phyloP scores from a whole-genome alignment of 257 asterid genomes.

The Verbena officinalis region DNA sequence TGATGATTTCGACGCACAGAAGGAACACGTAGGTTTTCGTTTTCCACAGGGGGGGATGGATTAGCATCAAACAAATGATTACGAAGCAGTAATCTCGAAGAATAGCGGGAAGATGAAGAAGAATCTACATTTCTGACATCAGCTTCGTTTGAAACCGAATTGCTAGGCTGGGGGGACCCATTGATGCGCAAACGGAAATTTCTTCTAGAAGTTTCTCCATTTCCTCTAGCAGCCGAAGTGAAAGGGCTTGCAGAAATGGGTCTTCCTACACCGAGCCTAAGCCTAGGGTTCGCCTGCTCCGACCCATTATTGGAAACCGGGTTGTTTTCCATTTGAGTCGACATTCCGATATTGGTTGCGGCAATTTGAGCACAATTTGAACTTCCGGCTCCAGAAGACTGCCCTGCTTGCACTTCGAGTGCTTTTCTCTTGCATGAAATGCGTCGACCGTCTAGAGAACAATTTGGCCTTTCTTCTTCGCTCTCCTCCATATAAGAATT shows the following conservation, averaged over 20 bases:
- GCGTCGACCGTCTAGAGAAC: slow-evolving; percentile 61
- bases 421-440: slow-evolving; percentile 79
- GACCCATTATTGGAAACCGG: slow-evolving; percentile 31
- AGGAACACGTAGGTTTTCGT: slow-evolving; percentile 38
- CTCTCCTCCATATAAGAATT: slow-evolving; percentile 43
- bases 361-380: slow-evolving; percentile 42
- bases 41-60: slow-evolving; percentile 46
- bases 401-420: slow-evolving; percentile 62
- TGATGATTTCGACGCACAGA: slow-evolving; percentile 45
- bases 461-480: slow-evolving; percentile 51
- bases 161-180: slow-evolving; percentile 60
- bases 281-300: slow-evolving; percentile 62
- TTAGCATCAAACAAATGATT: slow-evolving; percentile 40
- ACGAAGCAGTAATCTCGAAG: slow-evolving; percentile 45
- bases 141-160: slow-evolving; percentile 38
- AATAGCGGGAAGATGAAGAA: slow-evolving; percentile 44
- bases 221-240: slow-evolving; percentile 38
- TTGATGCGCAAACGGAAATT: slow-evolving; percentile 66
- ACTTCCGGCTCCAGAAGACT: slow-evolving; percentile 72
- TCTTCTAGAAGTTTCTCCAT: slow-evolving; percentile 53
- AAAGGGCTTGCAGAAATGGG: slow-evolving; percentile 43
- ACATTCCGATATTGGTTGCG: slow-evolving; percentile 30
- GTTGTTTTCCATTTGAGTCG: slow-evolving; percentile 42
- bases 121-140: slow-evolving; percentile 40
- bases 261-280: slow-evolving; percentile 59